Conservation (phyloP, 495 filamentous ascomycete species). For the Polyplosphaeria fusca region DNA sequence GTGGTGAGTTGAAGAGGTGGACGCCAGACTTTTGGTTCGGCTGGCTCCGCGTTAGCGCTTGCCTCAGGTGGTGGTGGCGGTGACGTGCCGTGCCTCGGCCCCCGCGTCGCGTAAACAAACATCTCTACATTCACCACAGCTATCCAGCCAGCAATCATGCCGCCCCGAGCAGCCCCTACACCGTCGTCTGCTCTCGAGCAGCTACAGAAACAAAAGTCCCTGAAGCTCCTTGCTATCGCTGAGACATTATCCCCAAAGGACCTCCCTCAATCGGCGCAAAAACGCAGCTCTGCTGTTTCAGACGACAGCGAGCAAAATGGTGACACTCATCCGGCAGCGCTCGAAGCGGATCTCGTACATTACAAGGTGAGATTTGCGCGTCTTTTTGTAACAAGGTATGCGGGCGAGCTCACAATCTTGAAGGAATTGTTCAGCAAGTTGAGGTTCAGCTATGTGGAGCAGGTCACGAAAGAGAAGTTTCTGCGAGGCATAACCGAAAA, state of each 20-base stretch:
- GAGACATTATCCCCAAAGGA: slow-evolving; percentile 54
- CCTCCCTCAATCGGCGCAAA: slow-evolving; percentile 42
- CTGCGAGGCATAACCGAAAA: slow-evolving; percentile 78
- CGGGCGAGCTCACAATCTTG: no score
- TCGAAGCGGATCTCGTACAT: slow-evolving; percentile 82
- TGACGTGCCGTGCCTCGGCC: not conserved
- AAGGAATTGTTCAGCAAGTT: slow-evolving; percentile 92
- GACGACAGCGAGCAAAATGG: slow-evolving; percentile 67
- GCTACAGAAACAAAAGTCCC: slow-evolving; percentile 29
- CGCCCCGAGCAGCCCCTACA: not conserved
- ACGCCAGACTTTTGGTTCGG: no score
- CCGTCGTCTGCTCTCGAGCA: slow-evolving; percentile 19
- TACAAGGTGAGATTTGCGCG: slow-evolving; percentile 70
- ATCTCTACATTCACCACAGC: not conserved
- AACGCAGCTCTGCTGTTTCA: slow-evolving; percentile 54
- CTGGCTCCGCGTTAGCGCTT: no score
- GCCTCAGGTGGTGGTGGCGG: no score
- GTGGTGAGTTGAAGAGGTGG: not conserved
- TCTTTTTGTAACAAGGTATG: no score
- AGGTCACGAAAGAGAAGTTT: slow-evolving; percentile 78
- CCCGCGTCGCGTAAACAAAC: not conserved
- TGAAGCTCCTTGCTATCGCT: slow-evolving; percentile 72
- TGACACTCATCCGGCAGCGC: slow-evolving; percentile 66
- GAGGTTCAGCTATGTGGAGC: slow-evolving; percentile 87
- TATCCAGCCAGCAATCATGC: not conserved